Evolutionary conservation across 2,329 filamentous ascomycete species (phyloP).

Genomic region (Ascosphaera apis): DNA sequence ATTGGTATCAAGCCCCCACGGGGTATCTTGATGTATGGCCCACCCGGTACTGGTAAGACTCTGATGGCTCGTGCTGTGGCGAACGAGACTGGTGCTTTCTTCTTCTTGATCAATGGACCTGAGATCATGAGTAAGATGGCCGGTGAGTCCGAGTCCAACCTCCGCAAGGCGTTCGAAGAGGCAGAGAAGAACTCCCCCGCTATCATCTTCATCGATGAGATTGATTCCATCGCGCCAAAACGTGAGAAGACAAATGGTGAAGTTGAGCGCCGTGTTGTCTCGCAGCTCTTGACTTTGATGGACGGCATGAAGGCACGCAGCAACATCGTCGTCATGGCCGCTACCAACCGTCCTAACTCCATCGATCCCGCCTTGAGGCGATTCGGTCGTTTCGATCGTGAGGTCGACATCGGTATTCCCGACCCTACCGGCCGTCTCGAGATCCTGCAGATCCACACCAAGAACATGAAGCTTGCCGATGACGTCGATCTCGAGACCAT

Average conservation of each 20-base stretch:
- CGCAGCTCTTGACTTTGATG: constrained; percentile 91
- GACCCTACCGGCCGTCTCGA: constrained; percentile 96
- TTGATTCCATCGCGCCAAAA: constrained; percentile 97
- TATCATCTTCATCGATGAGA: constrained; percentile 99
- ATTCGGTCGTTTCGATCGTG: constrained; percentile 87
- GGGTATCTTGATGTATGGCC: constrained; percentile 89
- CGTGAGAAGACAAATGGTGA: constrained; percentile 99
- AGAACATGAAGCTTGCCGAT: constrained; percentile 99
- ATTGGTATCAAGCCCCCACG: constrained; percentile 99
- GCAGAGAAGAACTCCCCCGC: constrained; percentile 98
- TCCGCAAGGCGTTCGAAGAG: constrained; percentile 98
- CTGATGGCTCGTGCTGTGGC: constrained; percentile 96
- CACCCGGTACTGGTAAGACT: constrained; percentile 97
- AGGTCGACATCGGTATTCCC: constrained; percentile 94
- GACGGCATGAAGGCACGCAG: constrained; percentile 99
- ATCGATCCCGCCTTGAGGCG: constrained; percentile 56
- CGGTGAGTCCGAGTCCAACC: constrained; percentile 93
- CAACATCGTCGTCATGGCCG: constrained; percentile 97
- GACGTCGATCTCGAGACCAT: constrained; percentile 95
- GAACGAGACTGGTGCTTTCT: constrained; percentile 97
- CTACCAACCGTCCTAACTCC: constrained; percentile 72
- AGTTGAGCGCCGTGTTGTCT: constrained; percentile 94
- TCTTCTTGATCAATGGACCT: constrained; percentile 97
- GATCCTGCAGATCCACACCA: constrained; percentile 98
- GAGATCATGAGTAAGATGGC: constrained; percentile 99